Conservation (phyloP, 2,329 filamentous ascomycete genomes). For the Geosmithia flava region DNA sequence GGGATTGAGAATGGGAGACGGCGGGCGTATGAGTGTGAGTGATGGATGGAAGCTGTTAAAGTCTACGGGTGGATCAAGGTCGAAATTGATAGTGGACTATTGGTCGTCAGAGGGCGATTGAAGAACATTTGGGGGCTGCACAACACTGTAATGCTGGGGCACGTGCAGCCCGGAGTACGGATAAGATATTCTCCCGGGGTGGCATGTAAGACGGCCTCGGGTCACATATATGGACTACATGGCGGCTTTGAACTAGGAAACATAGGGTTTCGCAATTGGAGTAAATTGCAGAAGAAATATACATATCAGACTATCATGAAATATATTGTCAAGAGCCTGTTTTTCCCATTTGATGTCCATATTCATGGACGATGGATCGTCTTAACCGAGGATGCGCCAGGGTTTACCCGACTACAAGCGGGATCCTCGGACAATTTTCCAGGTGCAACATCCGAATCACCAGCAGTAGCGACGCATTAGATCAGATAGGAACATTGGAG, state of each 20-base stretch:
- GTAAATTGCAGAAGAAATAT: background rate
- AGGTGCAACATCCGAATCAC: too few relatives aligned
- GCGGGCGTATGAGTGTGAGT: conserved; percentile 2
- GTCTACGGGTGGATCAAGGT: conserved; percentile 17
- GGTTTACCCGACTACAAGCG: conserved; percentile 1
- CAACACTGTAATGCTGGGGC: background rate
- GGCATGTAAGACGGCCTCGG: background rate
- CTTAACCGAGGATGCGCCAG: conserved; percentile 2
- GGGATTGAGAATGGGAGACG: too few relatives aligned
- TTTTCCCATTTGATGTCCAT: background rate
- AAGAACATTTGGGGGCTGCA: background rate
- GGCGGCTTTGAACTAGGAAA: background rate
- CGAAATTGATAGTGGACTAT: conserved; percentile 30
- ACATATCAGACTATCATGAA: background rate
- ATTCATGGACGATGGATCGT: background rate
- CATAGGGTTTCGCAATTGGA: background rate
- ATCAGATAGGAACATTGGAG: too few relatives aligned
- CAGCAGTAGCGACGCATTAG: too few relatives aligned
- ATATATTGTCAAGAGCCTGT: background rate
- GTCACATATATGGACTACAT: background rate
- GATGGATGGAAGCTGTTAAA: conserved; percentile 20
- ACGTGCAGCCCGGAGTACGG: background rate
- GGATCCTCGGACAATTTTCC: too few relatives aligned
- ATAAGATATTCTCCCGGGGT: background rate
- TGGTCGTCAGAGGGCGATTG: background rate